Base-by-base conservation (phyloP, 2,329 filamentous ascomycete genomes). In the Elsinoe australis region DNA sequence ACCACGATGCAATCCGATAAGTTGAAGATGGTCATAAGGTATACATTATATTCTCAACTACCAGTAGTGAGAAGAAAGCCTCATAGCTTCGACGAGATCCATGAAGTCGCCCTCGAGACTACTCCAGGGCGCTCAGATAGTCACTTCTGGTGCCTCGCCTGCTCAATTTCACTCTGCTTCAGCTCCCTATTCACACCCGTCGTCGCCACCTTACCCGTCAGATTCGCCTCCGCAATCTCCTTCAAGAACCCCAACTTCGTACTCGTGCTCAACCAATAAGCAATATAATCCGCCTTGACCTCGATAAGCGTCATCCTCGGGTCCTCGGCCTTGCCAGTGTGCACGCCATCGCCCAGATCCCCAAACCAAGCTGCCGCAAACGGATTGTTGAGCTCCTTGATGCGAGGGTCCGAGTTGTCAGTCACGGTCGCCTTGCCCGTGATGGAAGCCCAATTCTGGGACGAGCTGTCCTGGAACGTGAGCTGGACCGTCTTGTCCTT, bases 291-390 rank as follows among this genome's bases (percentile, higher is more conserved):
- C 8, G 59, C 51, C 56, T 58, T 57, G 26, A 64, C 55, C 58
- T 69, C 66, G 34, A 70, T 68, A 36, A 70, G 50, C 31, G 55
- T 58, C 69, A 74, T 72, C 4, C 71, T 56, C 10, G 71, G 72
- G 53, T 74, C 72, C 14, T 71, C 65, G 0, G 67, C 58, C 1
- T 61, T 64, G 5, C 69, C 72, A 50, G 64, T 64, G 50, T 74
- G 71, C 32, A 67, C 67, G 6, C 71, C 71, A 56, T 74, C 71
- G 1, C 68, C 68, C 10, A 74, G 52, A 52, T 75, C 71, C 3
- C 71, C 71, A 48, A 74, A 74, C 71, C 72, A 75, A 4, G 69
- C 70, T 2, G 57, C 61, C 1, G 66, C 60, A 34, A 51, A 57
- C 10, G 62, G 59, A 49, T 54, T 65, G 56, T 66, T 72, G 29